A percentile compares a stretch with the other conserved stretches of the same genome.
Evolutionary conservation across 345 rosid species (phyloP).

Genomic region (Populus nigra): DNA sequence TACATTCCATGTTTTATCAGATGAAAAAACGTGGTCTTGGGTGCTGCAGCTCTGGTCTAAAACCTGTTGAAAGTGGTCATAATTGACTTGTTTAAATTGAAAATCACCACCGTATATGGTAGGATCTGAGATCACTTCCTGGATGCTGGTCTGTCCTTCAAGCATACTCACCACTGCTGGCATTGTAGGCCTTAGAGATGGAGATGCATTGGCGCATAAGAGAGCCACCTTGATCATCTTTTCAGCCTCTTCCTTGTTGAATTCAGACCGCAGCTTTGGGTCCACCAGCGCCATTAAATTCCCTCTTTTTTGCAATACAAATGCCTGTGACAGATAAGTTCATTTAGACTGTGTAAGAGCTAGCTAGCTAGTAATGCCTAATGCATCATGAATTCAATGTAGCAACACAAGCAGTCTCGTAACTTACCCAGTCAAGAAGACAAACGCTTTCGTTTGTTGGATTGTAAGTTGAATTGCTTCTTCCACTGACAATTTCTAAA

Average conservation of each 20-base stretch:
- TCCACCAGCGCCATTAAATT: constrained; percentile 34
- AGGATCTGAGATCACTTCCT: background rate
- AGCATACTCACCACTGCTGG: constrained; percentile 37
- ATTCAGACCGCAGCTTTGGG: constrained; percentile 21
- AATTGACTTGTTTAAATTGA: background rate
- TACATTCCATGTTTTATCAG: background rate
- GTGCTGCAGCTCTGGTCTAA: background rate
- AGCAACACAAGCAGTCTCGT: background rate
- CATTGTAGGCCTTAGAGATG: constrained; percentile 39
- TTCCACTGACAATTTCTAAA: constrained; percentile 46
- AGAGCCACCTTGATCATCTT: constrained; percentile 41
- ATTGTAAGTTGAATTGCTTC: constrained; percentile 25
- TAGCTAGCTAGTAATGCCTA: no score
- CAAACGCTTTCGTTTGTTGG: constrained; percentile 33
- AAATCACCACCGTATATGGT: background rate
- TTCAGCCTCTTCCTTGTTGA: constrained; percentile 30
- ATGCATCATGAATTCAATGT: no score
- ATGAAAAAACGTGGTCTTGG: background rate
- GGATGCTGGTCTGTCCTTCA: constrained; percentile 16
- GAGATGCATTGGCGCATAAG: constrained; percentile 38
- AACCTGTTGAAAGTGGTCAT: background rate
- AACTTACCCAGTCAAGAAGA: constrained; percentile 51
- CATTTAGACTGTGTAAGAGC: no score
- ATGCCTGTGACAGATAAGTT: constrained; percentile 19
- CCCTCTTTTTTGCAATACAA: constrained; percentile 25